Base-by-base conservation (phyloP, 202 grass and related monocot genomes). In the Saccharum hybrid region DNA sequence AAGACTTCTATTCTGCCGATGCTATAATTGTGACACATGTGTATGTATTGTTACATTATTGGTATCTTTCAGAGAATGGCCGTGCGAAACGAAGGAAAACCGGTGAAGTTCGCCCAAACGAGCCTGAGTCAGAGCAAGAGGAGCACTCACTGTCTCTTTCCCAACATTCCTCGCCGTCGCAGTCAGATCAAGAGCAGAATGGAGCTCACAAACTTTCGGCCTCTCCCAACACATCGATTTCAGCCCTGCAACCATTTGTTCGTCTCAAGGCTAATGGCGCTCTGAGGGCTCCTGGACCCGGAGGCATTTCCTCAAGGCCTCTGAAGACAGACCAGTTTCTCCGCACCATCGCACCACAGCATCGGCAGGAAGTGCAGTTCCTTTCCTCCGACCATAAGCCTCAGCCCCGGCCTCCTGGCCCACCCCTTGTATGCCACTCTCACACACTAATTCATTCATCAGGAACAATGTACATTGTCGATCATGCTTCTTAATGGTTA, bases 101-200 rank as follows among this genome's bases (percentile, higher is more conserved):
- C 0, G 52, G 81, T 15, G 93, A 92, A 66, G 67, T 74, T 37
- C 84, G 81, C 33, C 62, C 72, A 12, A 84, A 80, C 1, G 91
- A 96, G 67, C 34, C 74, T 0, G 96, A 98, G 41, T 83, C 72
- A 30, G 96, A 98, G 65, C 96, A 90, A 52, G 96, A 98, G 61
- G 96, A 98, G 72, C 91, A 98, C 82, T 98, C 96, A 1, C 85
- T 98, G 7, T 93, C 91, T 51, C 84, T 98, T 83, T 98, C 96
- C 6, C 93, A 96, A 6, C 93, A 90, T 59, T 98, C 96, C 14
- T 98, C 96, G 3, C 91, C 96, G 7, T 96, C 96, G 2, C 96
- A 94, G 57, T 98, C 96, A 1, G 96, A 98, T 51, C 96, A 96
- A 80, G 93, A 98, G 63, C 93, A 91, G 70, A 98, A 90, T 65